These are phyloP conservation scores for Termitomyces sp. DNA, from an alignment of 768 basidiomycete genomes.

Conservation along the genomic window DNA sequence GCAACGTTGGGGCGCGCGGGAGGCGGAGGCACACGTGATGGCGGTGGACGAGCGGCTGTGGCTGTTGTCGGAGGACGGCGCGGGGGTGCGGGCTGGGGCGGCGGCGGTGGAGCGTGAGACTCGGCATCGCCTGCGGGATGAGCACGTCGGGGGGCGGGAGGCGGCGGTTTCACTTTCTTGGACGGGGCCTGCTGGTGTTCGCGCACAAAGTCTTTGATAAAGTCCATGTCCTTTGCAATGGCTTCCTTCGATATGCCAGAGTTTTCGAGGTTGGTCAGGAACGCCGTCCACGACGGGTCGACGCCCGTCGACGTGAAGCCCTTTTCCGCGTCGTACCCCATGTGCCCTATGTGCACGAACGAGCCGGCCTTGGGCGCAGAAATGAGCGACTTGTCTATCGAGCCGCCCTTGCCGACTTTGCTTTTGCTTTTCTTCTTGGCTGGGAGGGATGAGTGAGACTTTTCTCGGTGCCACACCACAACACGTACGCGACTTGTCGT, in stretches of 20 bases:
- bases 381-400: constrained; percentile 91
- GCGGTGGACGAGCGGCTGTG: constrained; percentile 8
- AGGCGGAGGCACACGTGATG: constrained; percentile 18
- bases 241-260: constrained; percentile 64
- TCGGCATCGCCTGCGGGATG: constrained; percentile 27
- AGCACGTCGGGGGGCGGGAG: constrained; percentile 45
- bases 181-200: constrained; percentile 30
- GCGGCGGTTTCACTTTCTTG: constrained; percentile 39
- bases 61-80: constrained; percentile 7
- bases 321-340: constrained; percentile 86
- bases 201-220: constrained; percentile 80
- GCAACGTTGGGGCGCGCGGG: constrained; percentile 6
- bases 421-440: constrained; percentile 36
- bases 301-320: constrained; percentile 86
- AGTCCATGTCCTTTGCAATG: constrained; percentile 77
- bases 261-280: constrained; percentile 61
- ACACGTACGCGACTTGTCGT: constrained; percentile 42
- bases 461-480: constrained; percentile 12
- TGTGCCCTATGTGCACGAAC: constrained; percentile 90
- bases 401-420: constrained; percentile 56
- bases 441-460: constrained; percentile 1
- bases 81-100: constrained; percentile 6
- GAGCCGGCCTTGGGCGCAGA: constrained; percentile 73
- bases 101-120: constrained; percentile 11
- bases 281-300: constrained; percentile 81